Evolutionary conservation across 345 rosid genomes (phyloP).

Genomic region (Excoecaria cochinchinensis): DNA sequence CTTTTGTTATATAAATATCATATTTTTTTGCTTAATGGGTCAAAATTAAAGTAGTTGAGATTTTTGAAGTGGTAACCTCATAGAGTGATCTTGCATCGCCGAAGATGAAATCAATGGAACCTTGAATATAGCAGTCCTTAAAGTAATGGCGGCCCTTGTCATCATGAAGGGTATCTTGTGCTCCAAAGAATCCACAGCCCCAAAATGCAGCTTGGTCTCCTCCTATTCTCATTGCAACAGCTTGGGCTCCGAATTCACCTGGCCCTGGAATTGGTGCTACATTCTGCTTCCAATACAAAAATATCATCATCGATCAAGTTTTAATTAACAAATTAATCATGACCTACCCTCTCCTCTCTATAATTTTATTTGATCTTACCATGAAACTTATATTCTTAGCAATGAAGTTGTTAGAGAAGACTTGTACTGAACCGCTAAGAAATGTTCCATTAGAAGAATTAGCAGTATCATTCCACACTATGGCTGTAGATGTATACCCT

Average conservation of each 20-base stretch:
- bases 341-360: too few relatives aligned
- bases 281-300: too few relatives aligned
- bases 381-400: conserved; percentile 90
- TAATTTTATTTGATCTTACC: conserved; percentile 37
- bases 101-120: conserved; percentile 91
- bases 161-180: conserved; percentile 95
- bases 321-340: too few relatives aligned
- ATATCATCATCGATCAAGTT: too few relatives aligned
- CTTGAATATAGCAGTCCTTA: conserved; percentile 87
- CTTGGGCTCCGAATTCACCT: conserved; percentile 77
- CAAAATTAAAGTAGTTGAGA: too few relatives aligned
- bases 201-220: conserved; percentile 73
- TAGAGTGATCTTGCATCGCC: conserved; percentile 81
- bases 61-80: conserved; percentile 36
- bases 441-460: conserved; percentile 71
- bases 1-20: too few relatives aligned
- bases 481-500: conserved; percentile 73
- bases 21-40: too few relatives aligned
- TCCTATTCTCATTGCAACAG: conserved; percentile 71
- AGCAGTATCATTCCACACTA: conserved; percentile 88
- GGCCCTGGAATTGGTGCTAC: conserved; percentile 81
- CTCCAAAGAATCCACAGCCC: conserved; percentile 95
- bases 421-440: conserved; percentile 75
- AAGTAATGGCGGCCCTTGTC: conserved; percentile 88
- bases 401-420: conserved; percentile 66